Base-by-base conservation (phyloP, 2,329 filamentous ascomycete species). In the Bipolaris sorokiniana region DNA sequence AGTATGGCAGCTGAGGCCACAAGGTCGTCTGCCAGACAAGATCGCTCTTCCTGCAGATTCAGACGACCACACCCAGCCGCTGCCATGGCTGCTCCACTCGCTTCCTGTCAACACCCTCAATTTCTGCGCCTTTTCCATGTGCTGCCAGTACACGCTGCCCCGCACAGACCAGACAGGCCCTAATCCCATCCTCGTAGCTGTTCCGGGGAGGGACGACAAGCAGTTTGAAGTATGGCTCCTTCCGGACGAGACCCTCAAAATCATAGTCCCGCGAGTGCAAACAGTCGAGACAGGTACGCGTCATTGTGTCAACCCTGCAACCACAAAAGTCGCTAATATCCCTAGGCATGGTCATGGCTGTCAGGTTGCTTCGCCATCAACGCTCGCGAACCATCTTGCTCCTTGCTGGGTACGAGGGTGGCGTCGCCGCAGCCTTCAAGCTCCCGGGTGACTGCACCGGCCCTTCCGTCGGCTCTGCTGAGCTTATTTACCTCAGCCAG, bases 71-170 rank as follows among this genome's bases (percentile, higher is more conserved):
- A 48, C 83, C 79, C 62, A 72, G 28, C 84, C 83, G 16, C 83
- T 88, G 67, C 95, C 95, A 28, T 96, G 91, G 92, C 80, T 97
- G n/a, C 76, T 97, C 20, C 86, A 97, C 76, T 84, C 90, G 3
- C 79, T 99, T 5, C 83, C 90, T 5, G 92, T 98, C 41, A 97
- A 97, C 71, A 92, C 94, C 1, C 85, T 98, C 79, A 99, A 98
- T 72, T 99, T 98, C 74, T 99, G 95, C 73, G 84, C 90, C 1
- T 97, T 97, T 74, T 83, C 89, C 2, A 82, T 84, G 59, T 88
- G 88, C 55, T 49, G 63, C 48, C 54, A 59, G 15, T 22, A 54
- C 26, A 10, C 20, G 13, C 28, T 40, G 10, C 18, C 28, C 6
- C 9, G 31, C n/a, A 7, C 15, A 22, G 20, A 40, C 41, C 41